These are phyloP conservation scores for Sanguinoderma infundibulare DNA, from an alignment of 1,284 basidiomycete species.

Conservation along the genomic window DNA sequence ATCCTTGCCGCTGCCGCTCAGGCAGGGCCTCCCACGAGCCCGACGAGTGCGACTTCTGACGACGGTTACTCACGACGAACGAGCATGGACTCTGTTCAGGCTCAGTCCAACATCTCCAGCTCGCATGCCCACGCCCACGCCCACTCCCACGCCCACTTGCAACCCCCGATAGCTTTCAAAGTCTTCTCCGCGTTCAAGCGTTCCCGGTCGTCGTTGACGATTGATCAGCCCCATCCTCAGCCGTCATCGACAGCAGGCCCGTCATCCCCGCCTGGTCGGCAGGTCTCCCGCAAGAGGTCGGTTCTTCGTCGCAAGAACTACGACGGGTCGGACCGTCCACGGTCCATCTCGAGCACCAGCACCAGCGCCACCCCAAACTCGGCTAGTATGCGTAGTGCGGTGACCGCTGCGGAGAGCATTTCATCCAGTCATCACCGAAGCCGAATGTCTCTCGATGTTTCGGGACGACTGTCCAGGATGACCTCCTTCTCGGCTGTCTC, in stretches of 20 bases:
- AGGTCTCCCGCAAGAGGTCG: slow-evolving; percentile 36
- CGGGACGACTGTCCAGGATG: slow-evolving; percentile 35
- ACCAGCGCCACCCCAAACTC: slow-evolving; percentile 35
- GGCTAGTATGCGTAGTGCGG: slow-evolving; percentile 41
- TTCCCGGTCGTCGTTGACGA: slow-evolving; percentile 50
- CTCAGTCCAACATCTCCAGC: slow-evolving; percentile 30
- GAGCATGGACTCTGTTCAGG: slow-evolving; percentile 49
- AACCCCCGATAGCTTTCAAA: slow-evolving; percentile 64
- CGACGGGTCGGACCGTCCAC: slow-evolving; percentile 33
- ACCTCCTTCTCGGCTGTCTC: slow-evolving; percentile 37
- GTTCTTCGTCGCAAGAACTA: slow-evolving; percentile 34
- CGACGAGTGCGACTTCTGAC: slow-evolving; percentile 59
- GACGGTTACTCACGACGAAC: slow-evolving; percentile 49
- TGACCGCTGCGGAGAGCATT: slow-evolving; percentile 37
- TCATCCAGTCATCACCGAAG: slow-evolving; percentile 31
- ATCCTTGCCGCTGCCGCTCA: slow-evolving; percentile 43
- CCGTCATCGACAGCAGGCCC: slow-evolving; percentile 25
- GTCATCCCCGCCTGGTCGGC: slow-evolving; percentile 22
- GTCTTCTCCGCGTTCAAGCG: slow-evolving; percentile 68
- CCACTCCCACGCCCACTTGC: slow-evolving; percentile 25
- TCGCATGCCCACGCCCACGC: too few species aligned
- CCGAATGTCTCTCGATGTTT: slow-evolving; percentile 24
- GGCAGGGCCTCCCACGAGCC: slow-evolving; percentile 42
- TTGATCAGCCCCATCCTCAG: slow-evolving; percentile 33
- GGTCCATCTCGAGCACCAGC: slow-evolving; percentile 38